Evolutionary conservation across 2,329 filamentous ascomycete genomes (phyloP).

Genomic region (Aspergillus unguis): DNA sequence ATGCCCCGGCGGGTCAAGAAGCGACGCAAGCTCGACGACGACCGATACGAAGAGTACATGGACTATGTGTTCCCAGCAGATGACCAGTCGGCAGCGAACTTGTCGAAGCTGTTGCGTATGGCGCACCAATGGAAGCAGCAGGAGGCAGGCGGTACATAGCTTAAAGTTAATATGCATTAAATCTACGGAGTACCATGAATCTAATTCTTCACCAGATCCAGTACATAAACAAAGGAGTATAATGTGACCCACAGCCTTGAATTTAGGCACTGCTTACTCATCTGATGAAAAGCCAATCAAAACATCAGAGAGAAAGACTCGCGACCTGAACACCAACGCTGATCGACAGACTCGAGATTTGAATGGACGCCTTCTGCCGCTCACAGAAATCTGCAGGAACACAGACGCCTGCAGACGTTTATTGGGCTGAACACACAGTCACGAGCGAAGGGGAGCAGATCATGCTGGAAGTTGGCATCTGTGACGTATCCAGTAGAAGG

Average conservation of each 20-base stretch:
- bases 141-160: slow-evolving; percentile 25
- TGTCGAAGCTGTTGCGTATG: slow-evolving; percentile 79
- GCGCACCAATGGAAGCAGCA: slow-evolving; percentile 83
- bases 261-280: no score
- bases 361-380: neutral
- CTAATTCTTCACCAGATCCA: no score
- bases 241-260: no score
- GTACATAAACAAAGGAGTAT: no score
- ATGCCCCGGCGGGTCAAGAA: slow-evolving; percentile 95
- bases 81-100: slow-evolving; percentile 77
- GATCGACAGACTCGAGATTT: no score
- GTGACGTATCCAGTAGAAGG: neutral
- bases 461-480: neutral
- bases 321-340: neutral
- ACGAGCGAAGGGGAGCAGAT: neutral
- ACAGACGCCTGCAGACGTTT: neutral
- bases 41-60: slow-evolving; percentile 92
- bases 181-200: no score
- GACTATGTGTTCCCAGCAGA: slow-evolving; percentile 97
- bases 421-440: no score
- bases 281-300: neutral
- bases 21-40: slow-evolving; percentile 84
- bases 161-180: no score
- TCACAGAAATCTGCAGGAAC: slow-evolving; percentile 3
- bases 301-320: neutral